Conservation (phyloP, 352 stramenopile species). For the Elongisporangium anandrum region DNA sequence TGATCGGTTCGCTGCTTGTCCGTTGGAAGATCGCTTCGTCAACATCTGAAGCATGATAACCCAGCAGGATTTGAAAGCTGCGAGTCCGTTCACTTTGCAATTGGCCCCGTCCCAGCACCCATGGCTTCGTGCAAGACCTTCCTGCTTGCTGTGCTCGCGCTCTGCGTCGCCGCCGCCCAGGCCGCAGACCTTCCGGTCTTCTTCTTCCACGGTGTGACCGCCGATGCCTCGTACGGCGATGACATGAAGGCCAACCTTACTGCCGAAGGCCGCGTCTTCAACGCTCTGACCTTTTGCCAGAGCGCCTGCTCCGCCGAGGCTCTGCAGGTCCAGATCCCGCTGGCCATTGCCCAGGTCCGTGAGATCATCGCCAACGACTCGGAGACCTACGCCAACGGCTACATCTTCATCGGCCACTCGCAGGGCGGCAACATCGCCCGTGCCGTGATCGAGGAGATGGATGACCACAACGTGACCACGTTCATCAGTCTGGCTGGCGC, state of each 20-base stretch:
- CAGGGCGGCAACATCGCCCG: constrained; percentile 25
- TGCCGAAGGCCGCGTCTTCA: constrained; percentile 27
- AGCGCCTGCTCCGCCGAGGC: constrained; percentile 25
- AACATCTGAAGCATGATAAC: not conserved
- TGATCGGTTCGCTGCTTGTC: not conserved
- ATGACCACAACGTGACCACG: constrained; percentile 42
- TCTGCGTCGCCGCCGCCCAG: not conserved
- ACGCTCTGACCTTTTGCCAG: constrained; percentile 38
- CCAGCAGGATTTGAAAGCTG: not conserved
- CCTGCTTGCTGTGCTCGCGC: not conserved
- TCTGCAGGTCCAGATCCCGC: constrained; percentile 29
- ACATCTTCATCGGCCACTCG: constrained; percentile 33
- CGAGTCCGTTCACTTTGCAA: not conserved
- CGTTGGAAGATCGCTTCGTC: not conserved
- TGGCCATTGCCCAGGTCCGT: constrained; percentile 42
- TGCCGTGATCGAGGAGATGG: constrained; percentile 46
- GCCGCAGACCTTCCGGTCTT: constrained; percentile 26
- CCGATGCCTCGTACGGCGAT: constrained; percentile 21
- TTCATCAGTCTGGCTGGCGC: constrained; percentile 41
- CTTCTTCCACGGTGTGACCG: constrained; percentile 47
- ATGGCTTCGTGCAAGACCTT: not conserved
- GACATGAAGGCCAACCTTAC: constrained; percentile 31
- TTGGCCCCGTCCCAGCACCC: not conserved
- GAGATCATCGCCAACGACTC: constrained; percentile 22
- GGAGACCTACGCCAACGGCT: constrained; percentile 18